These are phyloP conservation scores for Talaromyces sp. DNA, from an alignment of 2,329 filamentous ascomycete genomes.

Conservation along the genomic window DNA sequence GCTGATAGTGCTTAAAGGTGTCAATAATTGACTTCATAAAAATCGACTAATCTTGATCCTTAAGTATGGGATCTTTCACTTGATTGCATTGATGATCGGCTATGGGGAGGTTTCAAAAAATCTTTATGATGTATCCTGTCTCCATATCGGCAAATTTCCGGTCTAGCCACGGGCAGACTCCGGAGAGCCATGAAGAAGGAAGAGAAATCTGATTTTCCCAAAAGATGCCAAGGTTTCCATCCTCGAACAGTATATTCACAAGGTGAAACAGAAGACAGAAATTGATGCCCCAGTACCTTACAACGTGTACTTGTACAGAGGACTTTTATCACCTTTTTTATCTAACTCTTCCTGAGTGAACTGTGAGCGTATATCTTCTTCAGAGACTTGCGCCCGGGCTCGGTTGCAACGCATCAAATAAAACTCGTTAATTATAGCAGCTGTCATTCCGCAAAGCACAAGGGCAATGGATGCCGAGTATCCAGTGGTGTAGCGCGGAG, in stretches of 20 bases:
- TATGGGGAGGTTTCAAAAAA: not conserved
- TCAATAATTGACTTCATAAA: too few species aligned
- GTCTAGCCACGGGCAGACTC: not conserved
- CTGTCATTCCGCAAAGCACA: conserved; percentile 20
- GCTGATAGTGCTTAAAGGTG: not conserved
- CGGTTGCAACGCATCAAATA: conserved; percentile 23
- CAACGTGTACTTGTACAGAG: conserved; percentile 32
- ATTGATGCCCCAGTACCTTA: not conserved
- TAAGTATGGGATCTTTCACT: not conserved
- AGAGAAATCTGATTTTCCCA: not conserved
- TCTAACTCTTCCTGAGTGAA: conserved; percentile 41
- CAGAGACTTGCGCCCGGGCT: conserved; percentile 24
- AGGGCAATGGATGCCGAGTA: conserved; percentile 67
- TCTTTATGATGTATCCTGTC: not conserved
- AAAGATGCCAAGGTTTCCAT: too few species aligned
- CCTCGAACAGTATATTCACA: too few species aligned
- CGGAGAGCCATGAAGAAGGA: not conserved
- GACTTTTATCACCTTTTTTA: conserved; percentile 42
- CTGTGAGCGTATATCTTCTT: conserved; percentile 29
- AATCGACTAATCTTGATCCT: too few species aligned
- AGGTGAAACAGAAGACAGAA: not conserved
- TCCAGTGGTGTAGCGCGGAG: conserved; percentile 64
- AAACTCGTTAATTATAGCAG: conserved; percentile 22
- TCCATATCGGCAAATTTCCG: not conserved
- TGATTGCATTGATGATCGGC: not conserved